Evolutionary conservation across 495 filamentous ascomycete genomes (phyloP), one percentile per base, ranked within the genome.

Genomic region (Thermothielavioides terrestris): DNA sequence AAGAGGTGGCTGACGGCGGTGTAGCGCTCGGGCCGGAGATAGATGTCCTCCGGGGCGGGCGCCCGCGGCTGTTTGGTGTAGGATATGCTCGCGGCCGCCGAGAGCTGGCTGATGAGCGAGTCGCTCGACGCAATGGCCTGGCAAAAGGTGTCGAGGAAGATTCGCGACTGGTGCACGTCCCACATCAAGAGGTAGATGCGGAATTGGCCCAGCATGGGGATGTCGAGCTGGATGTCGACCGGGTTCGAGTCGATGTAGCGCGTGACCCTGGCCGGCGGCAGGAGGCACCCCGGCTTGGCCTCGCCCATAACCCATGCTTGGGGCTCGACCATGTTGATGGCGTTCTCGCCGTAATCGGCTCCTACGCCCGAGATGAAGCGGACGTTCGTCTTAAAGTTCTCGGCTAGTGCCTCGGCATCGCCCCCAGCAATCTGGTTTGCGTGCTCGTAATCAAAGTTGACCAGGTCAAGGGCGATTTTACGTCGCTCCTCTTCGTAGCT

Each of bases 181-280:
- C 74, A 75, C 11, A 77, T 74, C 39, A 86, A 73, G 46, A 86
- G 72, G 60, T 80, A 85, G 20, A 86, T 70, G 18, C 80, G 72
- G 66, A 86, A 87, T 53, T 86, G 84, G 10, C 82, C 75, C 5
- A 85, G 61, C 53, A 83, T 69, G 1, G 84, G 82, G n/a, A 86
- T 82, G 56, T 86, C 82, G 4, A 85, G 75, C 56, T 87, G 81
- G 22, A 86, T 68, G 50, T 86, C 78, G 20, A 88, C 77, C 1
- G 82, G 81, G 50, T 86, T 88, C 5, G 80, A 76, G 55, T 85
- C 84, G 40, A 85, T 70, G 54, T 80, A 86, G 14, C 83, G 69
- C 0, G 79, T 82, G 7, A 82, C 83, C 59, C 77, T 80, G 17
- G 77, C 75, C 9, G 83, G 82, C 7, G 75, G 70, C 22, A 83